Evolutionary conservation across 352 stramenopile genomes (phyloP), one percentile per base, ranked within the genome.

Genomic region (Globisporangium sylvaticum): DNA sequence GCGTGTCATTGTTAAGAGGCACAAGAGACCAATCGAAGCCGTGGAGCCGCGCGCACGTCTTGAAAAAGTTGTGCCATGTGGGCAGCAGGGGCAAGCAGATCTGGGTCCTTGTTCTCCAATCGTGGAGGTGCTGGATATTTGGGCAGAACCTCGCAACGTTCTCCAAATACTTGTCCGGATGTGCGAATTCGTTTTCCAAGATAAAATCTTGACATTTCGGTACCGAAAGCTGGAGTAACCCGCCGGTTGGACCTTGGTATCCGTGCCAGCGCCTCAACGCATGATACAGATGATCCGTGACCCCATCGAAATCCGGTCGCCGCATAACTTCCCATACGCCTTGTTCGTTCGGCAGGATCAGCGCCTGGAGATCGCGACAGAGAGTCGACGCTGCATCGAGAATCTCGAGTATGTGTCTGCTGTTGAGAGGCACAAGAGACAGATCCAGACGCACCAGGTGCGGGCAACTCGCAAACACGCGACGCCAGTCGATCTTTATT

Each of bases 401-500:
- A 20, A 71, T 65, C 14, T 14, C 6, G 3, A 12, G 3, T 12
- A 73, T 4, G 12, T 68, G 62, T 2, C 25, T 31, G 8, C 61
- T 67, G 8, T 58, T 65, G 7, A 76, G 53, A 3, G 67, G 65
- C 3, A 73, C 25, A 10, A 20, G 24, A 1, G 48, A 60, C 29
- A 71, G 64, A 48, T 77, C 71, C 2, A 77, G 42, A 3, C 71
- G 63, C n/a, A 48, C 4, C 2, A 74, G 67, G 9, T 64, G 20
- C 1, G 31, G 34, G 27, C 42, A 65, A 4, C 15, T n/a, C 2
- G 20, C 42, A 32, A 76, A 73, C 4, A 76, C 20, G 10, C 12
- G 18, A 12, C 62, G 31, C 70, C 70, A 76, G 58, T 59, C 53
- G 46, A 76, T 50, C 2, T 27, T 25, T 5, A 66, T 25, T 7